phyloP scores from a whole-genome alignment of 768 basidiomycete species.

The Pleurotus tuber-regium region DNA sequence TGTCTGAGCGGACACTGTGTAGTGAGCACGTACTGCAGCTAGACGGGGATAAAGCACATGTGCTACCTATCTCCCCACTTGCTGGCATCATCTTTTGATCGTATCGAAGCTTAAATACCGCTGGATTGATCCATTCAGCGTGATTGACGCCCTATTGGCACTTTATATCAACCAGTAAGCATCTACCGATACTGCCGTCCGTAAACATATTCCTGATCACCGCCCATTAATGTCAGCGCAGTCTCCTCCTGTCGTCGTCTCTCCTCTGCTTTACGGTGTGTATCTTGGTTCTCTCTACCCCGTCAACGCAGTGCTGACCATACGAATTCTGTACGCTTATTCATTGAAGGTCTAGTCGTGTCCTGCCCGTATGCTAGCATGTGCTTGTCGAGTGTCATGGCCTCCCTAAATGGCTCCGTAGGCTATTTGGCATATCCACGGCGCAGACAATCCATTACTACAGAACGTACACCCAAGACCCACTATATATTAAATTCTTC shows the following conservation, averaged over 20 bases:
- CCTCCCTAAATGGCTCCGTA: neutral
- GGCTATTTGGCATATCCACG: neutral
- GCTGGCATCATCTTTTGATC: no score
- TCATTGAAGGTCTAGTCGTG: neutral
- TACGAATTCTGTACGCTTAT: neutral
- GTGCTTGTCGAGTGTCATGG: neutral
- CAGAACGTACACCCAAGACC: neutral
- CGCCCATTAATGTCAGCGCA: no score
- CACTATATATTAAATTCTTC: neutral
- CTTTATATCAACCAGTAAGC: no score
- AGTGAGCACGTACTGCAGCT: no score
- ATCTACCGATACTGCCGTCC: no score
- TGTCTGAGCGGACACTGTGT: no score
- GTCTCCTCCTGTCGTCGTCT: neutral
- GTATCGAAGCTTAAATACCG: no score
- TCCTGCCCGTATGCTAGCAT: neutral
- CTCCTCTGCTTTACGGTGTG: slow-evolving; percentile 2
- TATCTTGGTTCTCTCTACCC: neutral
- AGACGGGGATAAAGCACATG: no score
- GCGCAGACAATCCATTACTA: neutral
- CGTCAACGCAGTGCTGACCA: neutral
- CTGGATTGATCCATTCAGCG: no score
- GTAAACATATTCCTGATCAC: no score
- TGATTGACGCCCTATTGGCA: no score
- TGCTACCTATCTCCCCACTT: no score